Conservation (phyloP, 2,329 filamentous ascomycete genomes). For the Phoma herbarum region DNA sequence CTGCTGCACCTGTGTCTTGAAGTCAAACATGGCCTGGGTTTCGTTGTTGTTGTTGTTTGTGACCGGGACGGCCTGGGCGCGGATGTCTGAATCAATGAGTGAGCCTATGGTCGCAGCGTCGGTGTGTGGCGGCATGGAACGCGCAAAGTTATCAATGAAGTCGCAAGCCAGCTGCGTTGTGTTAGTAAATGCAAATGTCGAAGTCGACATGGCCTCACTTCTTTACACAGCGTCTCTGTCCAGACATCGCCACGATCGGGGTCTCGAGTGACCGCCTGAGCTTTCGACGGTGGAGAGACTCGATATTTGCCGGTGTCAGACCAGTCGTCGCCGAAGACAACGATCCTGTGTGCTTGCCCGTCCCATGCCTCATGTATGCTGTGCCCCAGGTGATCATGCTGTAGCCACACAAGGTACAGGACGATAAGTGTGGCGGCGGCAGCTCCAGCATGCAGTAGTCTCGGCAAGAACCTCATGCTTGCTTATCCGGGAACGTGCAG, state of each 20-base stretch:
- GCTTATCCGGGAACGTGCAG: constrained; percentile 4
- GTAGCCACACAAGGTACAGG: constrained; percentile 44
- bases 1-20: constrained; percentile 50
- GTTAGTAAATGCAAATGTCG: constrained; percentile 31
- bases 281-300: constrained; percentile 39
- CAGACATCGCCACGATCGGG: constrained; percentile 44
- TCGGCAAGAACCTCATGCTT: constrained; percentile 45
- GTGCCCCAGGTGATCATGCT: constrained; percentile 36
- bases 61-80: constrained; percentile 33
- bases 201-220: constrained; percentile 31
- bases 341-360: constrained; percentile 42
- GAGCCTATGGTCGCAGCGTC: constrained; percentile 35
- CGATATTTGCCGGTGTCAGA: constrained; percentile 50
- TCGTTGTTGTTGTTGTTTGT: constrained; percentile 28
- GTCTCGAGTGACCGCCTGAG: constrained; percentile 36
- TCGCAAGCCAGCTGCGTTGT: constrained; percentile 46
- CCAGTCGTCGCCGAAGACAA: constrained; percentile 53
- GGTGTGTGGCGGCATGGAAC: constrained; percentile 37
- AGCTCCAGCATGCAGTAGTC: constrained; percentile 42
- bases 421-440: constrained; percentile 37
- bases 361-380: constrained; percentile 43
- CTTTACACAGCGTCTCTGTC: constrained; percentile 50
- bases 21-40: constrained; percentile 41
- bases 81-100: constrained; percentile 44
- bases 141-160: constrained; percentile 50